Conservation (phyloP, 768 basidiomycete species). For the Tylopilus plumbeoviolaceoides region DNA sequence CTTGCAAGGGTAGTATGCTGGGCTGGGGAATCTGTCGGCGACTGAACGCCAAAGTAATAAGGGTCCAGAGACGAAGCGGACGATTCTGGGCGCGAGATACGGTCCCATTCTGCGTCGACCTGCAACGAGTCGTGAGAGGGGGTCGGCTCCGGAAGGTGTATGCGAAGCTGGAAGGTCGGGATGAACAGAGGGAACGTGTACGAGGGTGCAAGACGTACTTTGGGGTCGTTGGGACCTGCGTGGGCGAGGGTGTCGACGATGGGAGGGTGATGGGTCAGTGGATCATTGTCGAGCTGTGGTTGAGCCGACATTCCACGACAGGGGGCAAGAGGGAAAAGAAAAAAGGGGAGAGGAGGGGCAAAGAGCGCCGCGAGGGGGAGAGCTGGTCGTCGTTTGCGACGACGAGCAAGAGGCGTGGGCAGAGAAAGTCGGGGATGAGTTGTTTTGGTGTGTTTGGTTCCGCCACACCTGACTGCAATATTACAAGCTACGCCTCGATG, state of each 20-base stretch:
- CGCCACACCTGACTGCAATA: slow-evolving; percentile 13
- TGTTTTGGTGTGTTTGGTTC: slow-evolving; percentile 22
- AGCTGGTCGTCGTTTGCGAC: slow-evolving; percentile 31
- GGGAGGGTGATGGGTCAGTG: slow-evolving; percentile 17
- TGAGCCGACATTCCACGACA: slow-evolving; percentile 36
- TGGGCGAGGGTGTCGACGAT: slow-evolving; percentile 46
- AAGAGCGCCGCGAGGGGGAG: not conserved
- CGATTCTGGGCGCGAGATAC: slow-evolving; percentile 62
- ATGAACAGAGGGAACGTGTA: not conserved
- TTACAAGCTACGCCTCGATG: not conserved
- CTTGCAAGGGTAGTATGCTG: slow-evolving; percentile 38
- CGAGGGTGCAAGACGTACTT: slow-evolving; percentile 7
- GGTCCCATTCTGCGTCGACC: slow-evolving; percentile 43
- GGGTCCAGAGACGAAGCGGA: slow-evolving; percentile 82
- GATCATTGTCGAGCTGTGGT: slow-evolving; percentile 37
- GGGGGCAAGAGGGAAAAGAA: slow-evolving; percentile 14
- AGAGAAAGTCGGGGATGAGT: slow-evolving; percentile 23
- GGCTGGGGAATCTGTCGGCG: slow-evolving; percentile 64
- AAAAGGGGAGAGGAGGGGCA: not conserved
- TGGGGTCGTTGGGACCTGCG: slow-evolving; percentile 16
- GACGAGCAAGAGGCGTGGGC: slow-evolving; percentile 30
- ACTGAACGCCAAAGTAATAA: slow-evolving; percentile 77
- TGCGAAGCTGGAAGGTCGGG: slow-evolving; percentile 36
- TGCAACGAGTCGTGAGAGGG: slow-evolving; percentile 26
- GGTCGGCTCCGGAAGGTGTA: slow-evolving; percentile 44